Conservation (phyloP, 2,329 filamentous ascomycete species). For the Colletotrichum caudatum region DNA sequence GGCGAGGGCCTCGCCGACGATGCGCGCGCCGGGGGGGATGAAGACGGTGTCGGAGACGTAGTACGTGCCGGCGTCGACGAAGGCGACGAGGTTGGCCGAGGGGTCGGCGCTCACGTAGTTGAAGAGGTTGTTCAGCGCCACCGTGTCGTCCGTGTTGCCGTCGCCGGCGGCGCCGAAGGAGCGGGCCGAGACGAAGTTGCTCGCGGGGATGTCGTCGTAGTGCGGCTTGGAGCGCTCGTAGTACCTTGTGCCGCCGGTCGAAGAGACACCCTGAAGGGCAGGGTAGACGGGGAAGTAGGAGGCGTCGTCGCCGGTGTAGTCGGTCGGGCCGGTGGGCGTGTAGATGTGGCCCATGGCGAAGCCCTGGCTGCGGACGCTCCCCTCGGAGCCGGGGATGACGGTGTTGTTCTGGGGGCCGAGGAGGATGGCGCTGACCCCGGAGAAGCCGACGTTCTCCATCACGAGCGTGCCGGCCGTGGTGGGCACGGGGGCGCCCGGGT, state of each 20-base stretch:
- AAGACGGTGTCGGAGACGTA: conserved; percentile 66
- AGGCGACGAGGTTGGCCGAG: conserved; percentile 63
- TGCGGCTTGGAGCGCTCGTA: conserved; percentile 83
- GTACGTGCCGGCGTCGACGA: conserved; percentile 72
- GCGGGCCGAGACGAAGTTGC: conserved; percentile 77
- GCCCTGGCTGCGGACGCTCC: conserved; percentile 67
- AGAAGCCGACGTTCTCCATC: conserved; percentile 62
- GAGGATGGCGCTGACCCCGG: conserved; percentile 52
- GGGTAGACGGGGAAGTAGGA: conserved; percentile 61
- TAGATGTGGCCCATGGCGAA: conserved; percentile 70
- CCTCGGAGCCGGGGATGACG: conserved; percentile 67
- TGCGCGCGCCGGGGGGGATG: conserved; percentile 62
- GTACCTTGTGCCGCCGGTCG: conserved; percentile 59
- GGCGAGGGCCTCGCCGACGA: conserved; percentile 70
- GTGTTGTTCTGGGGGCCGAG: conserved; percentile 56
- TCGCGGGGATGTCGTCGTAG: conserved; percentile 71
- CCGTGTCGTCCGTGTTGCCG: conserved; percentile 80
- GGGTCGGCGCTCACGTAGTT: conserved; percentile 61
- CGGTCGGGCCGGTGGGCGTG: conserved; percentile 56
- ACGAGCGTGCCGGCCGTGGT: conserved; percentile 58
- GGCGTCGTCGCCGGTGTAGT: conserved; percentile 61
- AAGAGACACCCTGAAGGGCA: conserved; percentile 58
- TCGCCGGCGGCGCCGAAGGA: conserved; percentile 77
- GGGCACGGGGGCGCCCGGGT: conserved; percentile 47
- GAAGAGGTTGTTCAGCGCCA: conserved; percentile 74